Conservation (phyloP, 257 asterid genomes). For the Anisodus tanguticus region DNA sequence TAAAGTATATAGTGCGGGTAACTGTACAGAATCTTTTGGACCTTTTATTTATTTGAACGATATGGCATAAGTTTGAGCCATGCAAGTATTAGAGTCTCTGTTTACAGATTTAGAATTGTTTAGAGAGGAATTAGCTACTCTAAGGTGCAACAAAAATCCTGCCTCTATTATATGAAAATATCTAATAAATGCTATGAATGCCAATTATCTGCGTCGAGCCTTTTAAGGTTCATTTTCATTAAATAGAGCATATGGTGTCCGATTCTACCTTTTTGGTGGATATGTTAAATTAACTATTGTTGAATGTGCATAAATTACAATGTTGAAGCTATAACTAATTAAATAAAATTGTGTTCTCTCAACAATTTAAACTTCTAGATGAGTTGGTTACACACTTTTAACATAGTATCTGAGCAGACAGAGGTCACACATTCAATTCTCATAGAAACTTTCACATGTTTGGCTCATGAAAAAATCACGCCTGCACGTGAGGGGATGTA, state of each 20-base stretch:
- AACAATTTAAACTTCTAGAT: background rate
- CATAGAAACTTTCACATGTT: background rate
- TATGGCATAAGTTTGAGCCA: background rate
- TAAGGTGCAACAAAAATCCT: background rate
- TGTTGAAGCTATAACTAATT: background rate
- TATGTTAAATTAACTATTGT: background rate
- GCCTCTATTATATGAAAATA: background rate
- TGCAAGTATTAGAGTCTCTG: background rate
- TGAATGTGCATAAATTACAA: conserved; percentile 22
- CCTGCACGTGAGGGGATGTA: background rate
- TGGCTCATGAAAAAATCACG: background rate
- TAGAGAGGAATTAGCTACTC: conserved; percentile 5
- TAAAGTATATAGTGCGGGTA: background rate
- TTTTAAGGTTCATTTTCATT: conserved; percentile 13
- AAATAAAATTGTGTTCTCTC: background rate
- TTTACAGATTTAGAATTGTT: background rate
- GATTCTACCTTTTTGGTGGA: background rate
- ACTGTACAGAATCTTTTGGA: background rate
- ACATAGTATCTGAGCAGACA: background rate
- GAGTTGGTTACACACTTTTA: background rate
- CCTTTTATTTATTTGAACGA: background rate
- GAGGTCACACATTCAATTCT: background rate
- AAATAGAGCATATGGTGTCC: background rate
- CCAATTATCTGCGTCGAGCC: background rate
- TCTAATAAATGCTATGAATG: background rate